These are phyloP conservation scores for Phytopythium montanum DNA, from an alignment of 352 stramenopile species.

Conservation along the genomic window DNA sequence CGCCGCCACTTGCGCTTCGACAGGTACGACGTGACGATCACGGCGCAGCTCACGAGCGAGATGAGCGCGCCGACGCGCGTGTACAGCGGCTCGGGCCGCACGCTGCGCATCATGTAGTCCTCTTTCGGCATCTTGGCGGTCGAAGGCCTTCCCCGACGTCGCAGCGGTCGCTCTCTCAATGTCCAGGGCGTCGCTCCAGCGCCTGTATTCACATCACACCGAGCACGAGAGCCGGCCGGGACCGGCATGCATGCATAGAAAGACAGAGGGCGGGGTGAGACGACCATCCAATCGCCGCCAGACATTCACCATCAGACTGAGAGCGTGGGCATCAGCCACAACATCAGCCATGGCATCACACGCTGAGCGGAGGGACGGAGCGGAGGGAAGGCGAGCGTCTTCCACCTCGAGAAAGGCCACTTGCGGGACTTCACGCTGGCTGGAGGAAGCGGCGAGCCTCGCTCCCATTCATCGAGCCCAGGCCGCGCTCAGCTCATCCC, in stretches of 20 bases:
- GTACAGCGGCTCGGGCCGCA: constrained; percentile 39
- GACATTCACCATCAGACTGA: neutral
- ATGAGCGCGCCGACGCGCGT: constrained; percentile 68
- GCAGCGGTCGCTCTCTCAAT: neutral
- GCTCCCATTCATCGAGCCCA: neutral
- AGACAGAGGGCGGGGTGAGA: neutral
- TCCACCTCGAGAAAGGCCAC: neutral
- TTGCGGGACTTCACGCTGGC: neutral
- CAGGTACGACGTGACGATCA: constrained; percentile 67
- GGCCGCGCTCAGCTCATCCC: neutral
- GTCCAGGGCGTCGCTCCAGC: neutral
- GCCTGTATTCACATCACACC: neutral
- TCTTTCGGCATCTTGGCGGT: constrained; percentile 4
- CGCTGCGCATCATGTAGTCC: constrained; percentile 20
- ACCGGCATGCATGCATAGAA: constrained; percentile 4
- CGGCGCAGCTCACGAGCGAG: constrained; percentile 70
- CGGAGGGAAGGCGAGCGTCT: neutral
- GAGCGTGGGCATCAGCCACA: too few species aligned
- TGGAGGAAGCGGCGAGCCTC: neutral
- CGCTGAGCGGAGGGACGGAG: too few species aligned
- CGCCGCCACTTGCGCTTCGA: constrained; percentile 65
- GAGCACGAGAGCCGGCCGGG: neutral
- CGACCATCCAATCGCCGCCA: neutral
- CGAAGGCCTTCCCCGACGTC: too few species aligned
- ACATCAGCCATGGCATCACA: neutral